A percentile compares a stretch with the other conserved stretches of the same genome.
Conservation (phyloP, 805 yeast genomes). For the Candida golubevii region DNA sequence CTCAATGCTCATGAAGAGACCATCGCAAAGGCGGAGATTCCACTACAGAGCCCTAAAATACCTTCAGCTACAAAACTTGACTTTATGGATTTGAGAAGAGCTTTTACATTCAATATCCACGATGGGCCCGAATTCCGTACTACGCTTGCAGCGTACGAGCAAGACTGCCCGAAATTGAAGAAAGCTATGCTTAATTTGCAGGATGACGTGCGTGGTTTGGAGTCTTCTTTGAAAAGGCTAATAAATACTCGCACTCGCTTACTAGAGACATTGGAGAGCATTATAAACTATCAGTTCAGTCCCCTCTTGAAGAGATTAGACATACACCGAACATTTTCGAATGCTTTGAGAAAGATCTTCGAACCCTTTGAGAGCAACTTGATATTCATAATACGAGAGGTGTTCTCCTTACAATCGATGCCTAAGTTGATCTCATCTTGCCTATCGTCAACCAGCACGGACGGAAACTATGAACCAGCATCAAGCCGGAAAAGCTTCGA, state of each 20-base stretch:
- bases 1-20: background rate
- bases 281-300: slow-evolving; percentile 24
- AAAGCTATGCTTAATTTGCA: slow-evolving; percentile 21
- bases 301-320: slow-evolving; percentile 21
- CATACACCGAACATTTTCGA: slow-evolving; percentile 25
- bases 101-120: slow-evolving; percentile 32
- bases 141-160: slow-evolving; percentile 29
- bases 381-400: slow-evolving; percentile 23
- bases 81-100: slow-evolving; percentile 19
- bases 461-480: slow-evolving; percentile 20
- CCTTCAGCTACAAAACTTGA: slow-evolving; percentile 4
- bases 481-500: slow-evolving; percentile 33
- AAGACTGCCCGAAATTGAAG: slow-evolving; percentile 25
- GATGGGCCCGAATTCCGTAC: slow-evolving; percentile 44
- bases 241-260: slow-evolving; percentile 17
- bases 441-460: slow-evolving; percentile 7
- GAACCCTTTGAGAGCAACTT: slow-evolving; percentile 32
- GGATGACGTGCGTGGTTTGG: slow-evolving; percentile 32
- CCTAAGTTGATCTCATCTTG: slow-evolving; percentile 23
- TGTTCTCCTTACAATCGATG: slow-evolving; percentile 27
- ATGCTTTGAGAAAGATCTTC: slow-evolving; percentile 23
- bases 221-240: slow-evolving; percentile 23
- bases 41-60: background rate
- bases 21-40: background rate
- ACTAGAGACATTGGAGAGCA: slow-evolving; percentile 20